A percentile compares a stretch with the other conserved stretches of the same genome.
phyloP scores from a whole-genome alignment of 768 basidiomycete species.

The Podaxis sp. region DNA sequence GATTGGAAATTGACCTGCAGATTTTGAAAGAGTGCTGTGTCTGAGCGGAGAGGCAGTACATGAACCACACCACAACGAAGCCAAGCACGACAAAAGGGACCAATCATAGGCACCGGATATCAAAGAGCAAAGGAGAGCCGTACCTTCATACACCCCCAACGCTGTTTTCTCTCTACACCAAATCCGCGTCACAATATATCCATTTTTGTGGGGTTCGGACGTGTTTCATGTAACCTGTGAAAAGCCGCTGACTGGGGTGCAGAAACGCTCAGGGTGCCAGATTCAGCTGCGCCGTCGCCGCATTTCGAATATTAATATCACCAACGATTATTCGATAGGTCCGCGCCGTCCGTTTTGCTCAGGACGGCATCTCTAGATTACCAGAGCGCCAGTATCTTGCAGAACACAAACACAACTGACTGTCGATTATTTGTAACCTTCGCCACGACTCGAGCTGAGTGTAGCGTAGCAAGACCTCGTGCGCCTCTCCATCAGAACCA shows the following conservation, averaged over 20 bases:
- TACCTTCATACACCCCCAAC: conserved; percentile 12
- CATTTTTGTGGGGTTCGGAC: conserved; percentile 24
- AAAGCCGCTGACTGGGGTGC: conserved; percentile 12
- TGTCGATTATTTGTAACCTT: not conserved
- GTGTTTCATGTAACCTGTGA: conserved; percentile 16
- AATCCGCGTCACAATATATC: conserved; percentile 30
- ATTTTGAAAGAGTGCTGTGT: not conserved
- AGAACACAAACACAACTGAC: not conserved
- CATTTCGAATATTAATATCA: conserved; percentile 7
- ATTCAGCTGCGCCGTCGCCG: conserved; percentile 10
- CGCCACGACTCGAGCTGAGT: no score
- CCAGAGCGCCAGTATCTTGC: conserved; percentile 2
- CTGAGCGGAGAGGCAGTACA: not conserved
- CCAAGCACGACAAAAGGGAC: not conserved
- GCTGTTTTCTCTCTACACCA: conserved; percentile 14
- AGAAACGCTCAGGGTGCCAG: conserved; percentile 6
- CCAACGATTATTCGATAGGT: conserved; percentile 16
- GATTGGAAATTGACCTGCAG: not conserved
- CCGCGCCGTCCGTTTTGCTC: conserved; percentile 29
- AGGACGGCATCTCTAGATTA: conserved; percentile 17
- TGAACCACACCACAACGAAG: not conserved
- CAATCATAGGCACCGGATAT: not conserved
- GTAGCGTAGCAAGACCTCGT: no score
- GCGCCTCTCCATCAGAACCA: not conserved
- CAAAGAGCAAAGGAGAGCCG: conserved; percentile 8